phyloP scores from a whole-genome alignment of 805 yeast genomes.

The Hermanozyma aechmeae region DNA sequence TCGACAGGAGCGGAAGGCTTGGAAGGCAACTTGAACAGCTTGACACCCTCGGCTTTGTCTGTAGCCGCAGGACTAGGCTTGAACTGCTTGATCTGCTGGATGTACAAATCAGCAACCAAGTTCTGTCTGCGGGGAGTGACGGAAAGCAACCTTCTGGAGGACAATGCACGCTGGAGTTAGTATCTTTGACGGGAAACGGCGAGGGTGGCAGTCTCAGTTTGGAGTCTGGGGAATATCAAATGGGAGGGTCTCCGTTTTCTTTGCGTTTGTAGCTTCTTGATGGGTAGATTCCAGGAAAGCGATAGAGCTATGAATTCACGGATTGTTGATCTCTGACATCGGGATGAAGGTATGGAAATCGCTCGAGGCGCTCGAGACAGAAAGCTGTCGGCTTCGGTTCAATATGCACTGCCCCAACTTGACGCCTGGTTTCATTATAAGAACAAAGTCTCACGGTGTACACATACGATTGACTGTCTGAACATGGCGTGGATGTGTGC shows the following conservation, averaged over 20 bases:
- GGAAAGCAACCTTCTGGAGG: conserved; percentile 32
- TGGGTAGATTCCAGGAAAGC: too few species aligned
- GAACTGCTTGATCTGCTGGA: conserved; percentile 80
- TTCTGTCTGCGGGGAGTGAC: conserved; percentile 39
- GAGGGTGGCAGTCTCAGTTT: neutral
- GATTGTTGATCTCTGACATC: too few species aligned
- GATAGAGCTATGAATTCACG: too few species aligned
- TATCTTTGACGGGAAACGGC: too few species aligned
- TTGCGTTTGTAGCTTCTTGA: too few species aligned
- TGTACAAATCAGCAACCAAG: conserved; percentile 75
- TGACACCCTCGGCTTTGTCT: conserved; percentile 70
- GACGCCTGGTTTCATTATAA: too few species aligned
- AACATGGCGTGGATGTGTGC: conserved; percentile 25
- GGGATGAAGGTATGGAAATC: too few species aligned
- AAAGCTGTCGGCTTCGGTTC: too few species aligned
- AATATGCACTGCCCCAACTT: too few species aligned
- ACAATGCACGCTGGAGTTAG: conserved; percentile 17
- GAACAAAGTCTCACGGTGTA: too few species aligned
- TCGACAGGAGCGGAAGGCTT: conserved; percentile 68
- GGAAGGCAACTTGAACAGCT: conserved; percentile 75
- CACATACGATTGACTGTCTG: conserved; percentile 35
- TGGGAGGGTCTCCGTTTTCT: neutral
- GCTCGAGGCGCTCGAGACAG: too few species aligned
- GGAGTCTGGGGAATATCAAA: neutral
- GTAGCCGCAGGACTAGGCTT: conserved; percentile 73